Evolutionary conservation across 1,139 yeast genomes (phyloP).

Genomic region (Blastobotrys aristatus): DNA sequence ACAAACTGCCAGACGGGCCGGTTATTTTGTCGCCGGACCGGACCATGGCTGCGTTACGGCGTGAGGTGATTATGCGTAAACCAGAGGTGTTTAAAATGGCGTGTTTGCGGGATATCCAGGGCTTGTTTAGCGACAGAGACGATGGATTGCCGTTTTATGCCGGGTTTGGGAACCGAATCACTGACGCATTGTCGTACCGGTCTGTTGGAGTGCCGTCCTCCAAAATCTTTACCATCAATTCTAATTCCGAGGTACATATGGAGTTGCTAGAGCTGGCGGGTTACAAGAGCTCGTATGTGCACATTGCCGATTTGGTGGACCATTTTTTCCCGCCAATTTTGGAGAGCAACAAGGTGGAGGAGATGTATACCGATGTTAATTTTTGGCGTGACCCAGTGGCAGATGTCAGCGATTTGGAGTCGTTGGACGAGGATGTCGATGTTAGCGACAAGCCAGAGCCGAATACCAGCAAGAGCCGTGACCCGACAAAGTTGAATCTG

Average conservation of each 20-base stretch:
- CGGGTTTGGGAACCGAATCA: constrained; percentile 94
- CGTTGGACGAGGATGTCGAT: constrained; percentile 28
- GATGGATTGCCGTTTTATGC: constrained; percentile 80
- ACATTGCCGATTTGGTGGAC: constrained; percentile 90
- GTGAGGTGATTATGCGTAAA: constrained; percentile 89
- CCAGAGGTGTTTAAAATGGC: constrained; percentile 99
- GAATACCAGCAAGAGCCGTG: constrained; percentile 19
- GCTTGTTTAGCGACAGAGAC: constrained; percentile 42
- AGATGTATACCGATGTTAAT: constrained; percentile 76
- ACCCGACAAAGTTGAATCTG: constrained; percentile 25
- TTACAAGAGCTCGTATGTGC: constrained; percentile 78
- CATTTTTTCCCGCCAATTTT: constrained; percentile 86
- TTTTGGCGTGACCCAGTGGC: constrained; percentile 85
- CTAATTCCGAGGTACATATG: constrained; percentile 97
- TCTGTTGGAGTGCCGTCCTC: constrained; percentile 94
- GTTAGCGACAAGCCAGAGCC: constrained; percentile 22
- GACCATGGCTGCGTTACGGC: constrained; percentile 86
- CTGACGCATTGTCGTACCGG: constrained; percentile 94
- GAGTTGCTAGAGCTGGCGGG: constrained; percentile 94
- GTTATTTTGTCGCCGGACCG: constrained; percentile 95
- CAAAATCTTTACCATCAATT: constrained; percentile 90
- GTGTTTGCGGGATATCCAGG: constrained; percentile 79
- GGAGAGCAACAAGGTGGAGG: constrained; percentile 21
- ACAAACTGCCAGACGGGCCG: constrained; percentile 80
- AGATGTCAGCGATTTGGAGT: constrained; percentile 53